These are phyloP conservation scores for Orychophragmus violaceus DNA, from an alignment of 345 rosid genomes.

Conservation along the genomic window DNA sequence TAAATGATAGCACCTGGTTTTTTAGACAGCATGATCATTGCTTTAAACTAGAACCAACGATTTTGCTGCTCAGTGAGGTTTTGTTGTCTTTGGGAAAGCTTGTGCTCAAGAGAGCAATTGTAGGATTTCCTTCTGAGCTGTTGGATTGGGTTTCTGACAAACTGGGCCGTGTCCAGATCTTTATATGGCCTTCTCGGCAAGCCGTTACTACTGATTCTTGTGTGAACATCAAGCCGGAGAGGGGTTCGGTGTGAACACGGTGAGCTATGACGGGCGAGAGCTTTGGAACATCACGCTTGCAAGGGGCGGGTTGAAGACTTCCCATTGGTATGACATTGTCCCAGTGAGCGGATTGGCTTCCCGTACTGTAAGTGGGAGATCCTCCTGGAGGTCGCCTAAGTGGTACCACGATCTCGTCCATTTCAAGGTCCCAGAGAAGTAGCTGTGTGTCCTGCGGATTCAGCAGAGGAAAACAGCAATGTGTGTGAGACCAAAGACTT, in stretches of 20 bases:
- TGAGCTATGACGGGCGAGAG: constrained; percentile 79
- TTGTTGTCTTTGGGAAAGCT: constrained; percentile 58
- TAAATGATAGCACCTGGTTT: constrained; percentile 24
- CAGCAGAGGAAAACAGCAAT: background rate
- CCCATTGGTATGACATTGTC: constrained; percentile 71
- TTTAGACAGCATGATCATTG: constrained; percentile 39
- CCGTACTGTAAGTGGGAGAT: constrained; percentile 87
- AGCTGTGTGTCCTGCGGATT: constrained; percentile 78
- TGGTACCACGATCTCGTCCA: constrained; percentile 98
- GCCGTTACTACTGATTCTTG: constrained; percentile 79
- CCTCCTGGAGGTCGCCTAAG: constrained; percentile 86
- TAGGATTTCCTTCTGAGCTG: constrained; percentile 42
- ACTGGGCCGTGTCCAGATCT: constrained; percentile 91
- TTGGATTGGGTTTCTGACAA: constrained; percentile 51
- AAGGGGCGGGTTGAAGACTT: constrained; percentile 87
- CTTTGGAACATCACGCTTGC: constrained; percentile 88
- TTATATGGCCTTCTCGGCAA: constrained; percentile 91
- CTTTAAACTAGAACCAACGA: constrained; percentile 53
- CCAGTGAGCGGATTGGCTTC: constrained; percentile 99
- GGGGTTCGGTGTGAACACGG: constrained; percentile 87
- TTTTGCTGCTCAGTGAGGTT: constrained; percentile 49
- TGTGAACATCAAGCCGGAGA: constrained; percentile 81
- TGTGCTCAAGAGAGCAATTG: constrained; percentile 35
- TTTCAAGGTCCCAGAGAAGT: constrained; percentile 93
- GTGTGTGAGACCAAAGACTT: background rate